Evolutionary conservation across 257 asterid genomes (phyloP), one percentile per base, ranked within the genome.

Genomic region (Paulownia fortunei): DNA sequence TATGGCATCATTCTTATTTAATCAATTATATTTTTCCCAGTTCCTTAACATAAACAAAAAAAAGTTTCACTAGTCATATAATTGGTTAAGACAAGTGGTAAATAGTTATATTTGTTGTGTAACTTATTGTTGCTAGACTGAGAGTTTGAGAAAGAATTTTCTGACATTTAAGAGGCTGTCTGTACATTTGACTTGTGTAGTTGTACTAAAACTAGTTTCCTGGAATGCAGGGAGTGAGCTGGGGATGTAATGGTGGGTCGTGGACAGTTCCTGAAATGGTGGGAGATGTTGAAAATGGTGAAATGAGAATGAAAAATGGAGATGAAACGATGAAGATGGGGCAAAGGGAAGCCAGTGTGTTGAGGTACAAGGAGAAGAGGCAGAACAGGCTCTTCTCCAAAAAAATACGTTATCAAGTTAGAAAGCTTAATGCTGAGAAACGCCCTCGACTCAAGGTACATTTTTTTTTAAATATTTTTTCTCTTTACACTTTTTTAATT

Each of bases 391-490:
- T 94, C 74, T 92, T 86, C 82, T 83, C 97, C 55, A 92, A 88
- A 69, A 87, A 80, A 65, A 92, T 92, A 32, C 86, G 98, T 10
- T 94, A 94, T 62, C 88, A 94, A 86, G 98, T 94, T 68, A 67
- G 98, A 44, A 94, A 94, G 78, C 92, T 89, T 65, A 92, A 94
- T 55, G 98, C 98, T 0, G 97, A 94, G 68, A 94, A 92, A 47
- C 97, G 98, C 49, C 98, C 98, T 63, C 97, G 98, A n/a, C 63
- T 90, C 52, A 94, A 94, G 98, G 98, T 93, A 79, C 3, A 3
- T 5, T 23, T 9, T 27, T 15, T 47, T n/a, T n/a, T n/a, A n/a
- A n/a, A n/a, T n/a, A n/a, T n/a, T n/a, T n/a, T n/a, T n/a, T n/a
- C n/a, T n/a, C n/a, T n/a, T n/a, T n/a, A n/a, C n/a, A n/a, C n/a